Evolutionary conservation across 2,329 filamentous ascomycete genomes (phyloP).

Genomic region (Diplodia intermedia): DNA sequence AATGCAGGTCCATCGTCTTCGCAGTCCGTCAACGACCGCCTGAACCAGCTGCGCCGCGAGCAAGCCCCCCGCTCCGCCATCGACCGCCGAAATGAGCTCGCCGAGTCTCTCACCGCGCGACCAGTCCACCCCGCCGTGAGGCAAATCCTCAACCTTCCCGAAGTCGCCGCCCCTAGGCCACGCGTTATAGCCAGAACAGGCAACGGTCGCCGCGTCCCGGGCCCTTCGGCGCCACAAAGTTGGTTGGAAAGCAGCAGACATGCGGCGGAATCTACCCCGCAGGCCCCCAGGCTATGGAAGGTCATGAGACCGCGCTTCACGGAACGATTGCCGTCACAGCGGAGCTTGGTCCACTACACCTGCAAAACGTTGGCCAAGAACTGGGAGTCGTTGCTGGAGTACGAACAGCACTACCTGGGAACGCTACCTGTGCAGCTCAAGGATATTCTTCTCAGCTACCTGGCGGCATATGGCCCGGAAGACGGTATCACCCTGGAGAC

Average conservation of each 20-base stretch:
- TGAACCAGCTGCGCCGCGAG: conserved; percentile 55
- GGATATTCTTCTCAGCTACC: conserved; percentile 62
- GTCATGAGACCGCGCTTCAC: conserved; percentile 10
- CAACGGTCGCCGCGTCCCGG: conserved; percentile 42
- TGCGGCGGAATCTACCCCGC: conserved; percentile 38
- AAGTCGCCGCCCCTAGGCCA: conserved; percentile 54
- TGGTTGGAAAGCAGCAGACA: conserved; percentile 50
- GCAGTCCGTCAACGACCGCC: conserved; percentile 55
- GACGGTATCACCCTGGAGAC: conserved; percentile 51
- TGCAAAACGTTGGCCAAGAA: conserved; percentile 62
- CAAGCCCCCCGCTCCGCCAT: conserved; percentile 49
- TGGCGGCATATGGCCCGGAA: conserved; percentile 58
- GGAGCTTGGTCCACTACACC: conserved; percentile 58
- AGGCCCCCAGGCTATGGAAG: conserved; percentile 22
- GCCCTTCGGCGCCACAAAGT: conserved; percentile 56
- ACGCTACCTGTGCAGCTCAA: conserved; percentile 61
- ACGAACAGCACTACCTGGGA: conserved; percentile 62
- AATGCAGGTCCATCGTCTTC: conserved; percentile 30
- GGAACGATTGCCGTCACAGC: conserved; percentile 33
- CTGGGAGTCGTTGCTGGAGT: conserved; percentile 64
- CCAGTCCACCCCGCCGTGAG: conserved; percentile 55
- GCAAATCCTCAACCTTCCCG: conserved; percentile 54
- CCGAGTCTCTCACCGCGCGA: conserved; percentile 49
- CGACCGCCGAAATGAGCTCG: conserved; percentile 54
- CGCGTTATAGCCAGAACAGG: conserved; percentile 43